Percentiles rank a stretch among this genome's conserved stretches.
Conservation (phyloP, 2,329 filamentous ascomycete genomes). For the Didymella pinodella region DNA sequence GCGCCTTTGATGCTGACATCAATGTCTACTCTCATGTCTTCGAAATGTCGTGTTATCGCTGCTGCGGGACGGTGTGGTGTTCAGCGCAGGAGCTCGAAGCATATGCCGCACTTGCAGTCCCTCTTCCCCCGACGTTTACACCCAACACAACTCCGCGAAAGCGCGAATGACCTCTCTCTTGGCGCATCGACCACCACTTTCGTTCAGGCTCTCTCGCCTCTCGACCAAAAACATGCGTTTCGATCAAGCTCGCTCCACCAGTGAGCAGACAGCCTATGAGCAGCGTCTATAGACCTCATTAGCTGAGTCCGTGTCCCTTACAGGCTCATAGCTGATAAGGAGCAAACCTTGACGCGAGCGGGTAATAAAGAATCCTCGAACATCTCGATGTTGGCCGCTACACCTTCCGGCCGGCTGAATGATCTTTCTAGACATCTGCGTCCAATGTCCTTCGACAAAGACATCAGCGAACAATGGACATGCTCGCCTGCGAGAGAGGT, state of each 20-base stretch:
- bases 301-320: background rate
- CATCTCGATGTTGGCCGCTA: background rate
- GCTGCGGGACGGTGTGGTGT: background rate
- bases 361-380: background rate
- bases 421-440: background rate
- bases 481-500: background rate
- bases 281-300: background rate
- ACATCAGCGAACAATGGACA: background rate
- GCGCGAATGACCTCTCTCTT: background rate
- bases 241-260: background rate
- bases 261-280: background rate
- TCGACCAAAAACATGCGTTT: background rate
- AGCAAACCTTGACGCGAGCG: background rate
- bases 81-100: background rate
- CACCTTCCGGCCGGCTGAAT: background rate
- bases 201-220: background rate
- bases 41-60: background rate
- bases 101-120: background rate
- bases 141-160: background rate
- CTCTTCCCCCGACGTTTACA: background rate
- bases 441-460: background rate
- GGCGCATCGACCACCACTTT: background rate
- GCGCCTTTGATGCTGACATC: background rate
- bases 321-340: background rate
- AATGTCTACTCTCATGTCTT: background rate